phyloP scores from a whole-genome alignment of 1,139 yeast genomes.

The Pichia kudriavzevii region DNA sequence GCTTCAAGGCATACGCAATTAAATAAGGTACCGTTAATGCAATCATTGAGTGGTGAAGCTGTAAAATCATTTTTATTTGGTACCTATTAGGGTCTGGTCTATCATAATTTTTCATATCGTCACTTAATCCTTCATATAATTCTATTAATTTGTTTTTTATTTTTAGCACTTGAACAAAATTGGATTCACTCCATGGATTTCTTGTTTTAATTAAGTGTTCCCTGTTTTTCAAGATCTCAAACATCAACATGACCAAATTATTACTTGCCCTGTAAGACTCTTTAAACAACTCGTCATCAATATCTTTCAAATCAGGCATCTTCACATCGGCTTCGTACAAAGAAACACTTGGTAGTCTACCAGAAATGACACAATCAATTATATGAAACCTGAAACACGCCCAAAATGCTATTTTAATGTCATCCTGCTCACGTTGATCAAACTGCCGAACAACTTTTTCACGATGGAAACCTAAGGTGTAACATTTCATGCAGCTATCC shows the following conservation, averaged over 20 bases:
- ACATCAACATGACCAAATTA: conserved; percentile 26
- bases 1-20: conserved; percentile 24
- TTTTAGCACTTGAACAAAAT: conserved; percentile 27
- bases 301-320: conserved; percentile 18
- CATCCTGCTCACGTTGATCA: conserved; percentile 20
- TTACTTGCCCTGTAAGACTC: conserved; percentile 23
- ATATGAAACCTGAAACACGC: conserved; percentile 28
- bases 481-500: conserved; percentile 32
- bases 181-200: conserved; percentile 27
- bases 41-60: conserved; percentile 28
- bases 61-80: conserved; percentile 28
- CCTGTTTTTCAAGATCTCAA: conserved; percentile 26
- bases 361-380: conserved; percentile 29
- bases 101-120: conserved; percentile 12
- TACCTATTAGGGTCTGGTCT: conserved; percentile 21
- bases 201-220: conserved; percentile 22
- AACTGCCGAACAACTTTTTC: conserved; percentile 20
- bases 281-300: conserved; percentile 22
- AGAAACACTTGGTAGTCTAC: conserved; percentile 29
- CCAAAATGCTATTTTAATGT: conserved; percentile 27
- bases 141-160: conserved; percentile 23
- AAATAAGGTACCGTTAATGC: conserved; percentile 30
- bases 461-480: conserved; percentile 33
- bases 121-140: conserved; percentile 20
- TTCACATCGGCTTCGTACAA: conserved; percentile 27